Percentiles rank a stretch among this genome's conserved stretches.
Conservation (phyloP, 2,329 filamentous ascomycete species). For the Hypoxylon sp. region DNA sequence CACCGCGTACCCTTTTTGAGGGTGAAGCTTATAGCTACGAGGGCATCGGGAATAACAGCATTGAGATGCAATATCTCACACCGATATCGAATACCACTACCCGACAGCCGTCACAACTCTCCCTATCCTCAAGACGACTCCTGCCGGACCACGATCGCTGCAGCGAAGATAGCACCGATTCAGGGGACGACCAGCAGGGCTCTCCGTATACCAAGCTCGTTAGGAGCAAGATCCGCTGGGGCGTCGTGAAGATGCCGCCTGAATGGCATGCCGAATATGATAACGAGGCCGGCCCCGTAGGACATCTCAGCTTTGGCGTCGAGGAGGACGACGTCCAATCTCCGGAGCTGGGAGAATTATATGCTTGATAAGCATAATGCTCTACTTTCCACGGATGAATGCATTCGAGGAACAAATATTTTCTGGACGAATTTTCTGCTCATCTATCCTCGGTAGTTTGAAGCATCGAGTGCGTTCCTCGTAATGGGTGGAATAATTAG, state of each 20-base stretch:
- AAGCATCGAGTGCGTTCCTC: background rate
- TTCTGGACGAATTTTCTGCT: background rate
- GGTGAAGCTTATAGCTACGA: constrained; percentile 16
- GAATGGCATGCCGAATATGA: constrained; percentile 41
- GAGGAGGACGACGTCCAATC: constrained; percentile 38
- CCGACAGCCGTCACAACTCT: constrained; percentile 8
- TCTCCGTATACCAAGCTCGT: constrained; percentile 35
- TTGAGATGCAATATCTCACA: constrained; percentile 31
- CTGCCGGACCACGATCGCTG: constrained; percentile 13
- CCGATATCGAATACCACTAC: background rate
- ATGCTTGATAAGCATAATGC: constrained; percentile 34
- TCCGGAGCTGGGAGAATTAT: constrained; percentile 35
- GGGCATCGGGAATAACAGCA: constrained; percentile 7
- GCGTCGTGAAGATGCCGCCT: constrained; percentile 44
- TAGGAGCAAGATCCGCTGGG: constrained; percentile 45
- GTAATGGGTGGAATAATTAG: background rate
- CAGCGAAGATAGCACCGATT: constrained; percentile 9
- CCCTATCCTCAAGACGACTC: constrained; percentile 12
- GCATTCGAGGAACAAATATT: background rate
- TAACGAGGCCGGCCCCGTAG: constrained; percentile 26
- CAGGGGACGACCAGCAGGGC: constrained; percentile 4
- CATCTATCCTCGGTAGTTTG: background rate
- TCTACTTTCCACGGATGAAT: background rate
- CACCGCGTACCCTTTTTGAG: background rate
- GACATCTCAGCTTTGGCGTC: constrained; percentile 46